A percentile compares a stretch with the other conserved stretches of the same genome.
Conservation (phyloP, 352 stramenopile genomes). For the Phytophthora meadii region DNA sequence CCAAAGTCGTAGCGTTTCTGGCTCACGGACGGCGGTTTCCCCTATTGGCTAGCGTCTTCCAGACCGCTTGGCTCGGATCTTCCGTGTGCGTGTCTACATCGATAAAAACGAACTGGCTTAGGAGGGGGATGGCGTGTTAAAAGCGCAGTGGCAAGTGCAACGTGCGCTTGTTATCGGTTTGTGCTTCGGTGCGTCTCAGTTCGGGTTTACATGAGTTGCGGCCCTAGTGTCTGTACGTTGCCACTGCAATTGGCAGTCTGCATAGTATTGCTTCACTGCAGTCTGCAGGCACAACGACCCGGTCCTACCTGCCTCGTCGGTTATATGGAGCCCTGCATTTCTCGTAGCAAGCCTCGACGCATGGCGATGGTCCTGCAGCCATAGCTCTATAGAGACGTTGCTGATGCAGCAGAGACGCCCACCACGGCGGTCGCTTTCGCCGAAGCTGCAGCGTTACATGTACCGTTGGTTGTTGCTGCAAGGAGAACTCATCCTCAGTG, state of each 20-base stretch:
- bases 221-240: no score
- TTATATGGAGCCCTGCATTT: conserved; percentile 1
- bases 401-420: background rate
- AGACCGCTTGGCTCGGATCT: conserved; percentile 5
- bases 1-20: conserved; percentile 20
- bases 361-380: background rate
- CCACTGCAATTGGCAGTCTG: no score
- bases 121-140: conserved; percentile 24
- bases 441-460: background rate
- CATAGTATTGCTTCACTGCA: no score
- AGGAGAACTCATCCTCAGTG: conserved; percentile 4
- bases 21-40: conserved; percentile 2
- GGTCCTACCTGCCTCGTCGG: no score
- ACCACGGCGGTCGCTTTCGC: background rate
- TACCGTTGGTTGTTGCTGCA: background rate
- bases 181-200: no score
- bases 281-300: no score
- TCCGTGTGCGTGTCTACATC: conserved; percentile 22
- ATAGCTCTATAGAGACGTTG: background rate
- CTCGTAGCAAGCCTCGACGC: background rate
- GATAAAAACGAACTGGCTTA: background rate
- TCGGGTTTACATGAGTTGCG: background rate
- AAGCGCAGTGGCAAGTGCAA: conserved; percentile 6
- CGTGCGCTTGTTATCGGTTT: background rate
- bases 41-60: conserved; percentile 16